Evolutionary conservation across 2,329 filamentous ascomycete species (phyloP).

Genomic region (Trichoderma breve): DNA sequence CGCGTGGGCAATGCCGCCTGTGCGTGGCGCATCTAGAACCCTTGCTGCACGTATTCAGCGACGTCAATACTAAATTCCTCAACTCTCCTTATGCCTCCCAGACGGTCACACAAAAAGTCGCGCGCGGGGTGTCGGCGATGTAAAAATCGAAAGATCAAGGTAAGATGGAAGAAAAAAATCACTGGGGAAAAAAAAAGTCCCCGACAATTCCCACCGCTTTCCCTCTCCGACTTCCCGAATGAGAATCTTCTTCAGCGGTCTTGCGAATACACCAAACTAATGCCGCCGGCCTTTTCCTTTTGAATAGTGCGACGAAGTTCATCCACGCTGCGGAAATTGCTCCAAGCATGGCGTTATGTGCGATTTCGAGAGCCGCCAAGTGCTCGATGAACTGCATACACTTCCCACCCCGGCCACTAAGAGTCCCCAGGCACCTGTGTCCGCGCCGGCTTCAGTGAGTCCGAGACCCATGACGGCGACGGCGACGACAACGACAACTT

Average conservation of each 20-base stretch:
- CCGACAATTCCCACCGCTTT: neutral
- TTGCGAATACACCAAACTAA: neutral
- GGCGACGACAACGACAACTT: conserved; percentile 25
- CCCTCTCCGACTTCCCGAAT: neutral
- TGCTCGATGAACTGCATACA: conserved; percentile 44
- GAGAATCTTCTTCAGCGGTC: neutral
- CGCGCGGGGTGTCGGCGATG: conserved; percentile 64
- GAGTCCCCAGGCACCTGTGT: conserved; percentile 1
- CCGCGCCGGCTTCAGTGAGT: conserved; percentile 13
- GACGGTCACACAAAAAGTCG: conserved; percentile 68
- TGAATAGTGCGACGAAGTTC: conserved; percentile 61
- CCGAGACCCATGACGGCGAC: conserved; percentile 25
- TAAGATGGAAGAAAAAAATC: conserved; percentile 31
- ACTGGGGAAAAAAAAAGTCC: neutral
- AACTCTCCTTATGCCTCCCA: conserved; percentile 53
- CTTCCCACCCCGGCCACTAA: conserved; percentile 36
- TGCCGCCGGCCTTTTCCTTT: neutral
- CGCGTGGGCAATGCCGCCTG: conserved; percentile 34
- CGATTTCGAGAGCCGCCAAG: conserved; percentile 58
- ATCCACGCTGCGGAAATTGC: conserved; percentile 65
- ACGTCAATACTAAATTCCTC: conserved; percentile 26
- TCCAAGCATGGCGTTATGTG: conserved; percentile 64
- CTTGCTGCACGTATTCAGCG: conserved; percentile 27
- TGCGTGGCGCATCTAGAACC: conserved; percentile 28
- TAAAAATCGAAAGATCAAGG: conserved; percentile 69